Evolutionary conservation across 352 stramenopile genomes (phyloP), one percentile per base, ranked within the genome.

Genomic region (Vaucheria bursata): DNA sequence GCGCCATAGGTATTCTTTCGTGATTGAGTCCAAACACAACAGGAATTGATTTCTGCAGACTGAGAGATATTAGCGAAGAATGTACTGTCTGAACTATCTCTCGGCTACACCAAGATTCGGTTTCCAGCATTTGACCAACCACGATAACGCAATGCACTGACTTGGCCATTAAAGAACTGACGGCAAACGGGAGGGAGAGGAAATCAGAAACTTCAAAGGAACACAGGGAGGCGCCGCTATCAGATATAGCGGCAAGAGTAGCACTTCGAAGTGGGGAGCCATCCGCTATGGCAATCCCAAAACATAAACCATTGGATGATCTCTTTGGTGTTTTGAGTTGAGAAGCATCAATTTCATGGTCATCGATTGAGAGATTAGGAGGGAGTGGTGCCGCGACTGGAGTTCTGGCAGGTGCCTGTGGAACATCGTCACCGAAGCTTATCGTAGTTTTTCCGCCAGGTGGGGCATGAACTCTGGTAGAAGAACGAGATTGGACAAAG

Each of bases 371-470:
- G 5, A 50, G 39, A 34, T 4, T 18, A 34, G 59, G 59, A 45
- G 65, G 29, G 1, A 35, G 29, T 36, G 65, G 65, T 72, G 65
- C 65, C 36, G 65, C 6, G 29, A 31, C 40, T n/a, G n/a, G n/a
- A n/a, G n/a, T n/a, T n/a, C n/a, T n/a, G n/a, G n/a, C n/a, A n/a
- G n/a, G n/a, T 12, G 39, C 39, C 12, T 5, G 39, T 12, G 39
- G 39, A 12, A 50, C 59, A 4, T 34, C 59, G 0, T 65, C 76
- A 37, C 78, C 81, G 31, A 86, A 86, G 36, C 18, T 64, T 40
- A 87, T 88, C 33, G 50, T 80, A 38, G 78, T 79, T 37, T 84
- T 71, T 36, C 84, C 79, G 4, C 83, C 84, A 33, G 80, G 85
- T 0, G 83, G 71, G 5, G 82, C 80, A 67, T 85, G 74, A 31